These are phyloP conservation scores for Phytopythium aichiense DNA, from an alignment of 352 stramenopile species.

Conservation along the genomic window DNA sequence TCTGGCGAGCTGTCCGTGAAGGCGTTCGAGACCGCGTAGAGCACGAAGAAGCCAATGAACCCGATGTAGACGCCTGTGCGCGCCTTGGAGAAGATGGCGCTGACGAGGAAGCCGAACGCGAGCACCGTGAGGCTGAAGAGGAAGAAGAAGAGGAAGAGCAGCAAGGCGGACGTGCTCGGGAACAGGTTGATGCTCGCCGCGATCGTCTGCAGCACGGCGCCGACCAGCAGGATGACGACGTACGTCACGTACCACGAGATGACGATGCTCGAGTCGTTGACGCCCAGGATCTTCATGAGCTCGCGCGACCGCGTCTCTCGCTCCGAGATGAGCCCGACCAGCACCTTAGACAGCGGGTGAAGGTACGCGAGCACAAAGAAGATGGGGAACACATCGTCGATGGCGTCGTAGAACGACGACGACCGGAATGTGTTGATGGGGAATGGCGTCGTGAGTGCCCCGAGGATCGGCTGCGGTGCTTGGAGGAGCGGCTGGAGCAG, in stretches of 20 bases:
- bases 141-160: constrained; percentile 81
- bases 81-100: constrained; percentile 69
- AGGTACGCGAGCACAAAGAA: constrained; percentile 90
- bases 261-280: constrained; percentile 71
- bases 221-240: constrained; percentile 69
- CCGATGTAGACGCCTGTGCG: constrained; percentile 58
- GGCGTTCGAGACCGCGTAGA: constrained; percentile 59
- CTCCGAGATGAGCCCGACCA: constrained; percentile 84
- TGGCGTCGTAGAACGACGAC: constrained; percentile 54
- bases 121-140: constrained; percentile 50
- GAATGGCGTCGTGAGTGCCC: constrained; percentile 26
- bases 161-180: constrained; percentile 30
- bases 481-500: constrained; percentile 30
- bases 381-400: constrained; percentile 61
- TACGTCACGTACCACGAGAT: constrained; percentile 86
- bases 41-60: constrained; percentile 84
- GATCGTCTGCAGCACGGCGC: constrained; percentile 46
- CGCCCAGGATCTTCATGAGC: constrained; percentile 88
- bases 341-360: constrained; percentile 76
- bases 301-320: constrained; percentile 88
- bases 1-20: constrained; percentile 24
- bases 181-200: constrained; percentile 41
- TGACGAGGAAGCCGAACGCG: constrained; percentile 56
- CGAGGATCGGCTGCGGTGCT: constrained; percentile 39
- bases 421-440: constrained; percentile 29